Evolutionary conservation across 129 eudicot species (phyloP).

Genomic region (Lactuca saligna): DNA sequence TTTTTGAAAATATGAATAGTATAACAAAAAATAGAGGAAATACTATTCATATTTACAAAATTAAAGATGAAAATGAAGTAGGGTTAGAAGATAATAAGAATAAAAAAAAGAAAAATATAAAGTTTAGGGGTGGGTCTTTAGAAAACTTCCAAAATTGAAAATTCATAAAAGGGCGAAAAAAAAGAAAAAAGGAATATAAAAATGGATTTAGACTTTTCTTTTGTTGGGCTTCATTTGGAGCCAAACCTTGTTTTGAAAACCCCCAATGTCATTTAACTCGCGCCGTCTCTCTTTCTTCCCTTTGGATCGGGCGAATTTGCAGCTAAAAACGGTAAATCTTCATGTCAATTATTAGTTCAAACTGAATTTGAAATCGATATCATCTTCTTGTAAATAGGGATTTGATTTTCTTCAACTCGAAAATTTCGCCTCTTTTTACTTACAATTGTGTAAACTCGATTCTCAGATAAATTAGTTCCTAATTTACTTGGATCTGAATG

Average conservation of each 20-base stretch:
- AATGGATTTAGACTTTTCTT: neutral
- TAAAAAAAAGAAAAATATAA: too few relatives aligned
- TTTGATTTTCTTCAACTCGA: constrained; percentile 5
- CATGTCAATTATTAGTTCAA: neutral
- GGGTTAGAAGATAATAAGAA: too few relatives aligned
- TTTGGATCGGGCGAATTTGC: constrained; percentile 19
- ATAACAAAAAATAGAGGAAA: too few relatives aligned
- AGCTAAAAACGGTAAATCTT: constrained; percentile 21
- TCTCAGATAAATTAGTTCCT: neutral
- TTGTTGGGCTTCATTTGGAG: constrained; percentile 39
- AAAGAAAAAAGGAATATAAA: neutral
- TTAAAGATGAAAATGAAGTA: too few relatives aligned
- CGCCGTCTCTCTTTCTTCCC: constrained; percentile 36
- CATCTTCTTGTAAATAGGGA: neutral
- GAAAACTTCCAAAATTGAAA: neutral
- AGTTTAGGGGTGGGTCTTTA: too few relatives aligned
- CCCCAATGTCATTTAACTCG: constrained; percentile 30
- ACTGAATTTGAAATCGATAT: neutral
- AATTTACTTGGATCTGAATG: neutral
- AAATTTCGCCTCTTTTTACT: neutral
- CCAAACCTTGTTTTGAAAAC: constrained; percentile 36
- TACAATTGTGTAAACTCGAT: neutral
- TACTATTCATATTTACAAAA: too few relatives aligned
- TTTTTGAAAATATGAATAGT: too few relatives aligned
- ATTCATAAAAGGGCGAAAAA: neutral